Percentiles rank a stretch among this genome's conserved stretches.
phyloP scores from a whole-genome alignment of 2,329 filamentous ascomycete genomes.

The Xylaria sp. region DNA sequence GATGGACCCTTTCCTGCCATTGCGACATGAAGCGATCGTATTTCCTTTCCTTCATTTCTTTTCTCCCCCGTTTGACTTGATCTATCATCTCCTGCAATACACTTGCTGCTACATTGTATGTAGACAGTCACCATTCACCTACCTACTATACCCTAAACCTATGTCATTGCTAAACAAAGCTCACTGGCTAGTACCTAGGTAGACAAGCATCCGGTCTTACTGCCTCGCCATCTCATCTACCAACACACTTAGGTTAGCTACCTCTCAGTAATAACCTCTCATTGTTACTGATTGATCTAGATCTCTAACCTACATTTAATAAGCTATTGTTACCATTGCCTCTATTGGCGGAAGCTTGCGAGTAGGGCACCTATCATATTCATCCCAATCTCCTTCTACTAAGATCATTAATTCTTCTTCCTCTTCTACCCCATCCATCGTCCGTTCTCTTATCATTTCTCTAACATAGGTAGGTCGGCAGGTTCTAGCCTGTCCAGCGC shows the following conservation, averaged over 20 bases:
- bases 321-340: slow-evolving; percentile 10
- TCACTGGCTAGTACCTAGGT: slow-evolving; percentile 4
- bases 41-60: slow-evolving; percentile 27
- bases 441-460: neutral
- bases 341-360: slow-evolving; percentile 6
- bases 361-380: slow-evolving; percentile 5
- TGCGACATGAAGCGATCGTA: slow-evolving; percentile 26
- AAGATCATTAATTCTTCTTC: neutral
- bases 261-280: neutral
- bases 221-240: neutral
- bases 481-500: slow-evolving; percentile 5
- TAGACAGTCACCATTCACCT: slow-evolving; percentile 2
- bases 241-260: neutral
- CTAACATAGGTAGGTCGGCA: slow-evolving; percentile 3
- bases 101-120: neutral
- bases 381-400: neutral
- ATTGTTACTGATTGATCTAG: slow-evolving; percentile 6
- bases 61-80: slow-evolving; percentile 28
- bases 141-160: neutral
- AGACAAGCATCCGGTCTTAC: neutral
- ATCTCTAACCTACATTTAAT: neutral
- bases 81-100: slow-evolving; percentile 17
- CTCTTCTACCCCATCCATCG: slow-evolving; percentile 7
- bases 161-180: slow-evolving; percentile 16
- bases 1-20: slow-evolving; percentile 25